Evolutionary conservation across 1,284 basidiomycete species (phyloP).

Genomic region (Sanghuangporus sanghuang): DNA sequence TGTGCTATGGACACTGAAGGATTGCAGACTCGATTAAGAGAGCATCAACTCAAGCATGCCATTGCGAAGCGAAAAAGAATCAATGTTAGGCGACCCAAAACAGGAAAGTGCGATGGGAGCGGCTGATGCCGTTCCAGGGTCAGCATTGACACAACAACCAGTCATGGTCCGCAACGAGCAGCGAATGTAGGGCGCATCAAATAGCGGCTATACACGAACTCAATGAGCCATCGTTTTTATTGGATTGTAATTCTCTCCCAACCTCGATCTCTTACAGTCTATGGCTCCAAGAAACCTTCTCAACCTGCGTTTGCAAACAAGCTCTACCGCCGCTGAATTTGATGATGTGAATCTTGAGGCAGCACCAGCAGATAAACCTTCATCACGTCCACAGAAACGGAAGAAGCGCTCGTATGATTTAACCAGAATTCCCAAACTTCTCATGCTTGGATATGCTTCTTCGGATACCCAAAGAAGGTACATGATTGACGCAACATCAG

Average conservation of each 20-base stretch:
- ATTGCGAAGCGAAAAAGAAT: no score
- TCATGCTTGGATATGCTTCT: constrained; percentile 13
- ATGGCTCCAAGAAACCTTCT: background rate
- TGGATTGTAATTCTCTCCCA: background rate
- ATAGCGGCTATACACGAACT: background rate
- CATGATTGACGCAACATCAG: background rate
- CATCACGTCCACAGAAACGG: background rate
- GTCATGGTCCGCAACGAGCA: no score
- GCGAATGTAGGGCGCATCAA: no score
- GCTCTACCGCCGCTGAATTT: background rate
- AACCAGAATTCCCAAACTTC: constrained; percentile 9
- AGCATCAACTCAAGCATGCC: no score
- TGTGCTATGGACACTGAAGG: no score
- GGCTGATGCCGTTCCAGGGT: no score
- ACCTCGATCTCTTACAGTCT: background rate
- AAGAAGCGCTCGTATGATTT: background rate
- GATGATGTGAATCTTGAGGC: background rate
- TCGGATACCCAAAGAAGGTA: constrained; percentile 10
- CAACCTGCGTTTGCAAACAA: background rate
- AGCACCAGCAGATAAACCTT: background rate
- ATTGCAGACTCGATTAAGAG: no score
- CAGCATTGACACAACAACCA: no score
- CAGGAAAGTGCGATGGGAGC: no score
- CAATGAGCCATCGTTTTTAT: background rate
- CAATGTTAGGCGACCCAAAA: no score